phyloP scores from a whole-genome alignment of 345 rosid genomes.

The Erodium maritimum region DNA sequence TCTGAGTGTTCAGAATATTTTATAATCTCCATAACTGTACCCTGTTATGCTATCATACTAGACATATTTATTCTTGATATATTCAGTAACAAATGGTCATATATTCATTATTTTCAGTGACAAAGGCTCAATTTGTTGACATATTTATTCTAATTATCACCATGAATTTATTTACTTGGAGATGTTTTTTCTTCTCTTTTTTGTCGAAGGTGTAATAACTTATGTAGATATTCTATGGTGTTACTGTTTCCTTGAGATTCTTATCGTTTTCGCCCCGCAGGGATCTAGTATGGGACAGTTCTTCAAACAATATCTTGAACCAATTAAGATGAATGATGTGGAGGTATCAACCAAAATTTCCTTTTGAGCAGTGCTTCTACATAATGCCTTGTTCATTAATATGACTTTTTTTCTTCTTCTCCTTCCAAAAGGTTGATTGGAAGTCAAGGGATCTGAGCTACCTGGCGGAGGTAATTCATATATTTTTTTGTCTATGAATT shows the following conservation, averaged over 20 bases:
- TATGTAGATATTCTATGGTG: no score
- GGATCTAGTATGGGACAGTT: constrained; percentile 98
- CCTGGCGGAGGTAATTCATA: constrained; percentile 54
- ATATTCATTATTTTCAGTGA: no score
- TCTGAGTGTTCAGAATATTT: background rate
- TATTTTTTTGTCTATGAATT: background rate
- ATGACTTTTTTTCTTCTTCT: constrained; percentile 10
- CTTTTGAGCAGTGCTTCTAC: background rate
- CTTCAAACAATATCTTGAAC: constrained; percentile 72
- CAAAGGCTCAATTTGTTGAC: no score
- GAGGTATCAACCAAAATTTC: constrained; percentile 29
- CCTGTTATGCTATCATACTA: no score
- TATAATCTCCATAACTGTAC: no score
- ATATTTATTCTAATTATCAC: no score
- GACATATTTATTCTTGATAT: no score
- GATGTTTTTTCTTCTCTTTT: no score
- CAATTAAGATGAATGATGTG: constrained; percentile 84
- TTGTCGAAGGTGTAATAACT: no score
- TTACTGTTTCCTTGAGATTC: background rate
- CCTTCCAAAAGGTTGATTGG: constrained; percentile 68
- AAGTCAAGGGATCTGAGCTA: constrained; percentile 77
- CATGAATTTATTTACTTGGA: no score
- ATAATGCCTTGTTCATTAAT: constrained; percentile 8
- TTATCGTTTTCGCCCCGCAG: constrained; percentile 22
- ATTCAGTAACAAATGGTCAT: no score